Evolutionary conservation across 768 basidiomycete genomes (phyloP).

Genomic region (Candolleomyces aberdarensis): DNA sequence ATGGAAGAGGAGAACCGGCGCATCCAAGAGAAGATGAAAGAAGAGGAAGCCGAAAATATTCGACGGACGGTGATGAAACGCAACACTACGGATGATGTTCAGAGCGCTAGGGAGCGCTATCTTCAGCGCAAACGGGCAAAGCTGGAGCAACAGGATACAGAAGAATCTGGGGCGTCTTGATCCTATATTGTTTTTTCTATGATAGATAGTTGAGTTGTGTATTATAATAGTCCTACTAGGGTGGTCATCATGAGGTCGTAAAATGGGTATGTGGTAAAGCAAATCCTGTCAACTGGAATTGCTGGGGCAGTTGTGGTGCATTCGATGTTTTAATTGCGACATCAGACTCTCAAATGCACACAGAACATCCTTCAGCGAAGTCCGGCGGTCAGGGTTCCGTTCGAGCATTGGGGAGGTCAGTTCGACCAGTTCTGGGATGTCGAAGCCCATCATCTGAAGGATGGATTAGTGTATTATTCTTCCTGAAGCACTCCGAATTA

Average conservation of each 20-base stretch:
- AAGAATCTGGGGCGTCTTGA: slow-evolving; percentile 3
- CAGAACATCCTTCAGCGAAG: slow-evolving; percentile 46
- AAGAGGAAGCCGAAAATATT: slow-evolving; percentile 59
- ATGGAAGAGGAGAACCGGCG: slow-evolving; percentile 72
- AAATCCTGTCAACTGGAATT: slow-evolving; percentile 3
- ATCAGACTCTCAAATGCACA: slow-evolving; percentile 50
- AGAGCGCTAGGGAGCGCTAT: slow-evolving; percentile 73
- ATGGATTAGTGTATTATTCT: slow-evolving; percentile 6
- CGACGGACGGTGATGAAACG: slow-evolving; percentile 68
- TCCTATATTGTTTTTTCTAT: no score
- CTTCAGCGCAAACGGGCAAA: slow-evolving; percentile 76
- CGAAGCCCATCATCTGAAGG: slow-evolving; percentile 50
- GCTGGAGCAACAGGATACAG: slow-evolving; percentile 42
- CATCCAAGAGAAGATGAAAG: slow-evolving; percentile 50
- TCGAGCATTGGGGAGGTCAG: slow-evolving; percentile 61
- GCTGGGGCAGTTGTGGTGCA: slow-evolving; percentile 14
- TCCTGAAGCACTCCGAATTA: slow-evolving; percentile 18
- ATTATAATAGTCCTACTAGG: not conserved
- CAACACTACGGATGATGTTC: slow-evolving; percentile 71
- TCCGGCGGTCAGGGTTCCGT: slow-evolving; percentile 47
- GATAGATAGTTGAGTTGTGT: not conserved
- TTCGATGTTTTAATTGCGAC: slow-evolving; percentile 35
- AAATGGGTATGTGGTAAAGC: no score
- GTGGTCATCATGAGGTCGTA: no score
- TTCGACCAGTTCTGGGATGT: slow-evolving; percentile 56